phyloP scores from a whole-genome alignment of 139 green algal species.

The Medakamo hakoo region DNA sequence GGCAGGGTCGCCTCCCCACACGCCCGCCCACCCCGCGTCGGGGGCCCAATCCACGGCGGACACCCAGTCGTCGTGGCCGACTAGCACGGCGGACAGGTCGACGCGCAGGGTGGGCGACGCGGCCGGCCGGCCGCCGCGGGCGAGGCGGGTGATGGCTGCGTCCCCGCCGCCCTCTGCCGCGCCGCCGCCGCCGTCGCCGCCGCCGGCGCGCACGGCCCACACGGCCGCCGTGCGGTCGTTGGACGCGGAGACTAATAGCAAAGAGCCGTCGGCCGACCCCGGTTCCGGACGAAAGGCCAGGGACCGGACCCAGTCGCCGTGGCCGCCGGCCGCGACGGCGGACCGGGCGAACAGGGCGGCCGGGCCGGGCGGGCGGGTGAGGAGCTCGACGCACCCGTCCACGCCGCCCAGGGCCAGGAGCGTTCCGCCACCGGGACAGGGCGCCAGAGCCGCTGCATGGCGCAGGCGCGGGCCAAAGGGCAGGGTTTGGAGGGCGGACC shows the following conservation, averaged over 20 bases:
- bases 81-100: constrained; percentile 35
- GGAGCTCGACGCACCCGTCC: constrained; percentile 42
- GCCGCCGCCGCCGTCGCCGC: neutral
- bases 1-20: neutral
- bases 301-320: constrained; percentile 68
- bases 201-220: constrained; percentile 25
- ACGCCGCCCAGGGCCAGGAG: constrained; percentile 60
- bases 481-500: constrained; percentile 7
- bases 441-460: constrained; percentile 33
- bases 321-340: constrained; percentile 41
- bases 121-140: neutral
- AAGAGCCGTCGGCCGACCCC: constrained; percentile 14
- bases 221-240: constrained; percentile 67
- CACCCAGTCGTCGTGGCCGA: constrained; percentile 94
- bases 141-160: neutral
- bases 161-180: neutral
- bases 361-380: no score
- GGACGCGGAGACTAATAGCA: constrained; percentile 75
- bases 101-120: neutral
- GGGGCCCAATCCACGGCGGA: constrained; percentile 61
- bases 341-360: no score
- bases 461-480: constrained; percentile 32
- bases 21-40: neutral
- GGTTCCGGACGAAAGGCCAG: constrained; percentile 58
- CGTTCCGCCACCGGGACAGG: constrained; percentile 27